Evolutionary conservation across 495 filamentous ascomycete species (phyloP).

Genomic region (Penicillium mononematosum): DNA sequence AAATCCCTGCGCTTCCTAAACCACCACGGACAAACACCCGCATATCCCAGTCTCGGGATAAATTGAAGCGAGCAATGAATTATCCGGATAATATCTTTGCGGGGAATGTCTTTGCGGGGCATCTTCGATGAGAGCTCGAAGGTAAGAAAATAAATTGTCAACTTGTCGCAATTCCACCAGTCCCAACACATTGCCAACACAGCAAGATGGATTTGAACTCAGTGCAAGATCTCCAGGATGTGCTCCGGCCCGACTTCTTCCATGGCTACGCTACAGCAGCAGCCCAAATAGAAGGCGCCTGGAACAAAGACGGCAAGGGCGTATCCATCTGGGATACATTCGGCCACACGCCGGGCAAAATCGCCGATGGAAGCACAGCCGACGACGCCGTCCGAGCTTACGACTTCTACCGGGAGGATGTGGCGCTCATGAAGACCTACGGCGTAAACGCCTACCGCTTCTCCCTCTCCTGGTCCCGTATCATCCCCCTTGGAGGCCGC

Average conservation of each 20-base stretch:
- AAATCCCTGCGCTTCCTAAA: constrained; percentile 10
- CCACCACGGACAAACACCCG: constrained; percentile 18
- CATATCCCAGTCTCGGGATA: constrained; percentile 8
- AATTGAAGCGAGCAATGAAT: constrained; percentile 6
- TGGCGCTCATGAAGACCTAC: constrained; percentile 64
- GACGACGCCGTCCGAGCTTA: constrained; percentile 69
- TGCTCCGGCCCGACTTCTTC: constrained; percentile 34
- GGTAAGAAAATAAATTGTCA: constrained; percentile 2
- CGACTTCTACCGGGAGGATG: constrained; percentile 66
- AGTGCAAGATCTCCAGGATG: constrained; percentile 34
- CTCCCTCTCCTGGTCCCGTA: constrained; percentile 68
- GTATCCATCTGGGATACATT: constrained; percentile 74
- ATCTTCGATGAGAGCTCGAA: not conserved
- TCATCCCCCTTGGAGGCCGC: constrained; percentile 54
- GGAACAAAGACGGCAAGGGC: constrained; percentile 63
- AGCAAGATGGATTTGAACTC: constrained; percentile 29
- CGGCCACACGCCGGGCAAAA: constrained; percentile 64
- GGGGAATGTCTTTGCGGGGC: not conserved
- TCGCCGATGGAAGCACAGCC: constrained; percentile 64
- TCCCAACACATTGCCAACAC: not conserved
- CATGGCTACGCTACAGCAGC: constrained; percentile 42
- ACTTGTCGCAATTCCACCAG: not conserved
- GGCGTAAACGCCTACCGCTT: constrained; percentile 68
- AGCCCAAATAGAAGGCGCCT: constrained; percentile 66
- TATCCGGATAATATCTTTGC: constrained; percentile 3